These are phyloP conservation scores for sorghum (Sorghum bicolor) DNA, from an alignment of 176 grass and related monocot genomes.

Conservation along the genomic window Sorghum_bicolor_NCBIv3 NC_012871.2:72218001-72218500, in stretches of 20 bases:
- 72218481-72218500: constrained; percentile 91
- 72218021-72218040: constrained; percentile 71
- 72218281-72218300: constrained; percentile 86
- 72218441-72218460: constrained; percentile 62
- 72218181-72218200: constrained; percentile 83
- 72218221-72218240: constrained; percentile 68
- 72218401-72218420: constrained; percentile 68
- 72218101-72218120: constrained; percentile 48
- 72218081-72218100: constrained; percentile 89
- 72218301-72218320: constrained; percentile 87
- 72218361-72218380: constrained; percentile 78
- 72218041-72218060: constrained; percentile 71
- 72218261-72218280: constrained; percentile 97
- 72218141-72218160: constrained; percentile 77
- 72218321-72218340: constrained; percentile 86
- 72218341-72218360: constrained; percentile 96
- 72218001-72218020: constrained; percentile 70
- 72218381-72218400: constrained; percentile 76
- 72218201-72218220: constrained; percentile 88
- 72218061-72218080: constrained; percentile 97
- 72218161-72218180: constrained; percentile 61
- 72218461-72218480: constrained; percentile 73
- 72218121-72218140: constrained; percentile 53
- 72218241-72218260: constrained; percentile 90
- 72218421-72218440: constrained; percentile 80